Percentiles rank a stretch among this genome's conserved stretches.
These are phyloP conservation scores for Microcyclospora pomicola DNA, from an alignment of 2,329 filamentous ascomycete species.

Conservation along the genomic window DNA sequence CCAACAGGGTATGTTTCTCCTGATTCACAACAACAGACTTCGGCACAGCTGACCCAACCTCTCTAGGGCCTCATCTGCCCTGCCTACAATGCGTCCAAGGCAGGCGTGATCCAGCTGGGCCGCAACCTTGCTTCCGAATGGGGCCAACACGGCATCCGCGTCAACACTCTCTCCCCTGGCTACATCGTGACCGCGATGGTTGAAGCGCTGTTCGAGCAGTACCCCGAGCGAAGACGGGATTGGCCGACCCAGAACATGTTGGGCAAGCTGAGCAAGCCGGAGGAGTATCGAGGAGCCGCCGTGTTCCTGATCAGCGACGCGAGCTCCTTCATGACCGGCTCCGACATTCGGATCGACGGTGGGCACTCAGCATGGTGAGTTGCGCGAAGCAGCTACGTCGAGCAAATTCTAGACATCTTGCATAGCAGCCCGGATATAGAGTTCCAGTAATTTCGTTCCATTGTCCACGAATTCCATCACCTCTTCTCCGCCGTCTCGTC, in stretches of 20 bases:
- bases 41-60: background rate
- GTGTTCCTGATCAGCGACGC: conserved; percentile 27
- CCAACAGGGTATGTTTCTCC: conserved; percentile 43
- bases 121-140: conserved; percentile 61
- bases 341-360: conserved; percentile 41
- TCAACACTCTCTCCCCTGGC: conserved; percentile 69
- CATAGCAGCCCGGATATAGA: background rate
- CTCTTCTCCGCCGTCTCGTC: conserved; percentile 1
- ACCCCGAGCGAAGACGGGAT: conserved; percentile 49
- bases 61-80: conserved; percentile 48
- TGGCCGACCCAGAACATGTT: conserved; percentile 86
- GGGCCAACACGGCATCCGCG: conserved; percentile 58
- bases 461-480: conserved; percentile 2
- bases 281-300: conserved; percentile 26
- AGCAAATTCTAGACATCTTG: background rate
- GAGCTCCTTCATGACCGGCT: conserved; percentile 42
- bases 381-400: background rate
- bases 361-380: conserved; percentile 40
- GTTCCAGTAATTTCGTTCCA: background rate
- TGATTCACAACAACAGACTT: background rate
- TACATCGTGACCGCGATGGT: conserved; percentile 80
- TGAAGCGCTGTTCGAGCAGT: conserved; percentile 60
- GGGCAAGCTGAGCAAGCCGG: conserved; percentile 26
- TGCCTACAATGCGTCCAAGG: conserved; percentile 65
- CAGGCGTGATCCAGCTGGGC: conserved; percentile 56